phyloP scores from a whole-genome alignment of 1,284 basidiomycete genomes.

The Porogramme epimiltina region DNA sequence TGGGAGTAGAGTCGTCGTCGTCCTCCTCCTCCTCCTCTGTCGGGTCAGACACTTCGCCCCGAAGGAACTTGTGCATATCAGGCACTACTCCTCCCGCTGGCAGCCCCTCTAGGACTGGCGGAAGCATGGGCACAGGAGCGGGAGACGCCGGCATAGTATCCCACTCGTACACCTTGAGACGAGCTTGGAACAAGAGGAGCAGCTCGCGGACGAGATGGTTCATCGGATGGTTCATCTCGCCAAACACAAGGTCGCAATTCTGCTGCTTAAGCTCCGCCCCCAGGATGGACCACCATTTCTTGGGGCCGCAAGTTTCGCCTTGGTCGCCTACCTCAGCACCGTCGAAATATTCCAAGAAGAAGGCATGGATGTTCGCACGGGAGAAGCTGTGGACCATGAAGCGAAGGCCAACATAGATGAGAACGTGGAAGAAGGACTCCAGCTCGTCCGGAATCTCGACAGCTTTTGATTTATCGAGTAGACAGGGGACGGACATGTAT shows the following conservation, averaged over 20 bases:
- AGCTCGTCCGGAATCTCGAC: conserved; percentile 10
- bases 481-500: conserved; percentile 8
- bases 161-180: not conserved
- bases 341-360: conserved; percentile 4
- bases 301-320: not conserved
- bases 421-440: conserved; percentile 15
- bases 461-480: not conserved
- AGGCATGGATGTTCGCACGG: too few relatives aligned
- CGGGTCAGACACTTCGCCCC: too few relatives aligned
- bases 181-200: not conserved
- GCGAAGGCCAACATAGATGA: conserved; percentile 5
- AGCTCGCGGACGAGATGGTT: not conserved
- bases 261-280: not conserved
- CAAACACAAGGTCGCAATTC: not conserved
- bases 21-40: too few relatives aligned
- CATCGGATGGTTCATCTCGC: not conserved
- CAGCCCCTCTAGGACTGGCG: too few relatives aligned
- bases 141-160: not conserved
- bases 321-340: not conserved
- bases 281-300: not conserved
- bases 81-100: too few relatives aligned
- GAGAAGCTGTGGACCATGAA: not conserved
- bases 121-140: too few relatives aligned
- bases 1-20: too few relatives aligned
- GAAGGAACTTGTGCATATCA: too few relatives aligned